Base-by-base conservation (phyloP, 768 basidiomycete genomes). In the Lactarius trivialis region DNA sequence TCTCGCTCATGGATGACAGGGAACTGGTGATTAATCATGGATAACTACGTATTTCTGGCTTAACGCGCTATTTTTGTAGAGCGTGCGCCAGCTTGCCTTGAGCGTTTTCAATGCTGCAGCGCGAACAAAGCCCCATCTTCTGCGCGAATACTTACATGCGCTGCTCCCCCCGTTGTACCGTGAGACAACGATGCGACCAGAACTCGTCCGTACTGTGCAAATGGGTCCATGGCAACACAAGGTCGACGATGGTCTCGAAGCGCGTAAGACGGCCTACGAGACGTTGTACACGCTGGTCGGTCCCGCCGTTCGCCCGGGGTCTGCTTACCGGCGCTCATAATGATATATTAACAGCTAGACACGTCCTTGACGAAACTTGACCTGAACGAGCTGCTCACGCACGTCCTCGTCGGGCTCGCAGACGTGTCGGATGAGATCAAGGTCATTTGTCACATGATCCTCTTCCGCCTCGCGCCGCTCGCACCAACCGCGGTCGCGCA, bases 151-250 rank as follows among this genome's bases (percentile, higher is more conserved):
- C 67, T 78, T 98, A 28, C 72, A 79, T 9, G 71, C 80, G 0
- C 79, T 99, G 5, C 77, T 97, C 52, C 93, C 94, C 0, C 82
- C 81, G 60, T 77, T 99, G 30, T 98, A 97, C 75, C 79, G 83
- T 39, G 93, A 98, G 76, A 97, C 95, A 0, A 71, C 80, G 39
- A 76, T 94, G 71, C 93, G 91, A 65, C 79, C 82, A 2, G 81
- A 86, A 2, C 84, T 94, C 61, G 86, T 96, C 70, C 85, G 90
- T 33, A 91, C 89, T 1, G 93, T 97, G 14, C 91, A 93, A 71
- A 97, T 97, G 94, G 93, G 94, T 24, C 93, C 94, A 2, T 97
- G 93, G 93, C 91, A 88, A 30, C 93, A 96, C 75, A 93, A 91
- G 72, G 92, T 97, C 56, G 97, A 99, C 69, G 95, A 98, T 66